Percentiles rank a stretch among this genome's conserved stretches.
phyloP scores from a whole-genome alignment of 768 basidiomycete genomes.

The Boletus edulis region DNA sequence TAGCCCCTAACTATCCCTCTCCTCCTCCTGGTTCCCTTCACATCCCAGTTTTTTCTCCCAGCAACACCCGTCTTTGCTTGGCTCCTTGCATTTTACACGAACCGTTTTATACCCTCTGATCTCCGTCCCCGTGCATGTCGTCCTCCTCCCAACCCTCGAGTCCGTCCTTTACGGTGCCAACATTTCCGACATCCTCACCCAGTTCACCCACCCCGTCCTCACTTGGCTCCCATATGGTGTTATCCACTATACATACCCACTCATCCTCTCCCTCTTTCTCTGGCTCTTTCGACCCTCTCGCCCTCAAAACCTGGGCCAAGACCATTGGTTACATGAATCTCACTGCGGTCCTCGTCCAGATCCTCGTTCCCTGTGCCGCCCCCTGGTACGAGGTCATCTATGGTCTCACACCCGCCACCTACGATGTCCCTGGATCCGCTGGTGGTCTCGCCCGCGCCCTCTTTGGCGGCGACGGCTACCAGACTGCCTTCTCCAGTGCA shows the following conservation, averaged over 20 bases:
- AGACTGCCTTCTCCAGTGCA: slow-evolving; percentile 73
- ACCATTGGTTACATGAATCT: slow-evolving; percentile 95
- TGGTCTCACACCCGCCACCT: slow-evolving; percentile 93
- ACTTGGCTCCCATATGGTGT: slow-evolving; percentile 99
- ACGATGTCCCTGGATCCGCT: slow-evolving; percentile 87
- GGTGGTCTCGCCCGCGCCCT: slow-evolving; percentile 86
- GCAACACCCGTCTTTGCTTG: slow-evolving; percentile 85
- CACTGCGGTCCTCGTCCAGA: slow-evolving; percentile 82
- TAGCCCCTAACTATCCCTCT: slow-evolving; percentile 53
- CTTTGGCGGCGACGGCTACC: slow-evolving; percentile 76
- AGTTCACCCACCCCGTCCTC: slow-evolving; percentile 88
- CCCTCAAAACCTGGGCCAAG: slow-evolving; percentile 79
- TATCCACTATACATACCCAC: slow-evolving; percentile 83
- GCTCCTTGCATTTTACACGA: slow-evolving; percentile 84
- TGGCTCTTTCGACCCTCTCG: slow-evolving; percentile 89
- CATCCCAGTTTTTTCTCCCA: slow-evolving; percentile 86
- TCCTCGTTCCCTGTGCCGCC: slow-evolving; percentile 88
- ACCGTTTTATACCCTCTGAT: slow-evolving; percentile 74
- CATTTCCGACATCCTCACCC: slow-evolving; percentile 94
- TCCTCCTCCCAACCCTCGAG: slow-evolving; percentile 91
- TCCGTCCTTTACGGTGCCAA: slow-evolving; percentile 96
- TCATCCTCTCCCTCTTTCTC: slow-evolving; percentile 78
- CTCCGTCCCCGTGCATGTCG: slow-evolving; percentile 88
- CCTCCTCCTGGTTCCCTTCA: slow-evolving; percentile 77
- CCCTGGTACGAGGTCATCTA: slow-evolving; percentile 99